Evolutionary conservation across 768 basidiomycete species (phyloP), one percentile per base, ranked within the genome.

Genomic region (Tricholoma matsutake): DNA sequence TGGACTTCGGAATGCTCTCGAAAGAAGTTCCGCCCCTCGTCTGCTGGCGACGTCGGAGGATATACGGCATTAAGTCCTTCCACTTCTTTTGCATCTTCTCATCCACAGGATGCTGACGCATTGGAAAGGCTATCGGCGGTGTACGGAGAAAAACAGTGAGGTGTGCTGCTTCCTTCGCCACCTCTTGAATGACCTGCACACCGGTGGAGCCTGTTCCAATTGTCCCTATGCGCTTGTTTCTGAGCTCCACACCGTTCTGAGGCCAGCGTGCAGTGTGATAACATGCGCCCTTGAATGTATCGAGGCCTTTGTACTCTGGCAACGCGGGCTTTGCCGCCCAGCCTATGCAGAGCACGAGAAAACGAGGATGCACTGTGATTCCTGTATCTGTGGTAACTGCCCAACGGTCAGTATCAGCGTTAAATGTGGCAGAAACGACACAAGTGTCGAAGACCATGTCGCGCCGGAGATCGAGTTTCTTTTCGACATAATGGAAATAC

Each of bases 151-250:
- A 67, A 7, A 67, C 66, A 2, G 64, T 62, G 11, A 67, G 39
- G 29, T 65, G 57, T 13, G 35, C 35, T 1, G 60, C 64, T 37
- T 61, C 20, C 1, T 59, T 43, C 6, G 55, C 66, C 9, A 59
- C 43, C 22, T 57, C 56, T 43, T 67, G 61, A 4, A 62, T 61
- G 45, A 66, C 56, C 31, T 67, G 66, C 2, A 67, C 64, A 7
- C 64, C 66, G 32, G 45, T 63, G 6, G 66, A 62, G 1, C 64
- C 64, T 6, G 66, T 68, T 16, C 67, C 67, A 25, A 68, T 64
- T 4, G 66, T 61, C 4, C 58, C 67, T 13, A 68, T 61, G 9
- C 65, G 65, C 39, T 68, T 68, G 14, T 62, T 60, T 9, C 35
- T 49, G 11, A 62, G 7, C 10, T 64, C 61, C 1, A 61, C 57